Conservation (phyloP, 2,329 filamentous ascomycete genomes). For the Aspergillus spinulosporus region DNA sequence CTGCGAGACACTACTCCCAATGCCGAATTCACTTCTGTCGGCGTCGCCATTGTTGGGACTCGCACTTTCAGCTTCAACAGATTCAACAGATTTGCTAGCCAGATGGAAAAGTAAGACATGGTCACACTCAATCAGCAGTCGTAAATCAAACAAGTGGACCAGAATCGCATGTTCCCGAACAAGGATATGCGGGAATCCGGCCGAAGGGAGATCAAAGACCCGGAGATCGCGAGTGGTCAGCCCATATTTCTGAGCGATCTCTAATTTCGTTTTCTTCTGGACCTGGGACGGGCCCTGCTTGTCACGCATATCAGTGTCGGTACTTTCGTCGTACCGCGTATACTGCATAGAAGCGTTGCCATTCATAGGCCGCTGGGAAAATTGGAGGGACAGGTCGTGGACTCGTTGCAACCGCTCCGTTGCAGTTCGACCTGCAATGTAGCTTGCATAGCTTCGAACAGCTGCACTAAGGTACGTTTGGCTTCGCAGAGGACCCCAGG, state of each 20-base stretch:
- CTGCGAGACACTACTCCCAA: background rate
- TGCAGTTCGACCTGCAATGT: background rate
- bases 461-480: background rate
- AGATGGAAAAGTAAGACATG: constrained; percentile 33
- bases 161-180: constrained; percentile 36
- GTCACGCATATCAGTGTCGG: background rate
- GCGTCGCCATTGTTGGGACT: background rate
- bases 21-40: background rate
- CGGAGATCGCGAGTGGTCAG: constrained; percentile 35
- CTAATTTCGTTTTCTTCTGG: constrained; percentile 19
- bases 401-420: background rate
- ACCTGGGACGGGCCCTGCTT: background rate
- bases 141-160: constrained; percentile 38
- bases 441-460: background rate
- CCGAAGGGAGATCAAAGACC: constrained; percentile 35
- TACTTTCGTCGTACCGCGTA: background rate
- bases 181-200: constrained; percentile 38
- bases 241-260: constrained; percentile 23
- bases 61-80: constrained; percentile 7
- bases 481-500: background rate
- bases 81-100: background rate
- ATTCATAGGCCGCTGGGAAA: background rate
- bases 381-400: background rate
- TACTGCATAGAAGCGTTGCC: background rate
- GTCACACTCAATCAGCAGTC: constrained; percentile 36